Evolutionary conservation across 2,329 filamentous ascomycete genomes (phyloP), one percentile per base, ranked within the genome.

Genomic region (Penicillium sp.): DNA sequence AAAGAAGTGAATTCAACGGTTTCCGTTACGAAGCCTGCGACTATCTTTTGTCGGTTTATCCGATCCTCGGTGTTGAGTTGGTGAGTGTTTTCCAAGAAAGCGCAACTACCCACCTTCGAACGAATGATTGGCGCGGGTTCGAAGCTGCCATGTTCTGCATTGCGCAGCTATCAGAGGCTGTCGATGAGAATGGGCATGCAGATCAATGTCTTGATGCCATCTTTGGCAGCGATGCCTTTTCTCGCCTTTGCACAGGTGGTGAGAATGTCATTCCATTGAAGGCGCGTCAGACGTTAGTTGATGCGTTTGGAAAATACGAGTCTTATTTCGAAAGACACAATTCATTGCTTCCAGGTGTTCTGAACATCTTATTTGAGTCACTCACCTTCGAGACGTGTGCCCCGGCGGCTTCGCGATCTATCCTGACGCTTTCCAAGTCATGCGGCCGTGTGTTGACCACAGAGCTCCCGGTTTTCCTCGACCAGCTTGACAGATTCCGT

Each of bases 21-120:
- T 77, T 77, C 51, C 73, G 76, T 16, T 70, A 72, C 26, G 74
- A 77, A 42, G 74, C 71, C n/a, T 71, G 71, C 45, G 76, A 78
- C 54, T 77, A 76, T 47, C 64, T 77, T 10, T 66, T 76, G 13
- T 70, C 74, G 6, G 69, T 70, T 1, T 77, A 76, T 57, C 70
- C 73, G 1, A 68, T 76, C 23, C 56, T 78, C 10, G 76, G 76
- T 0, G 65, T 73, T 23, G 71, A 71, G 5, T 54, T 78, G 29
- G 66, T 76, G 21, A 67, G 71, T 34, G 69, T 75, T 4, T 73
- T 77, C 43, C 70, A 74, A 44, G 65, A 72, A 49, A 68, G 63
- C 41, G 68, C 74, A 33, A 65, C 63, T 13, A 58, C 60, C 4
- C 65, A 72, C 12, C 62, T 73, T n/a, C 43, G 58, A 21, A 62